These are phyloP conservation scores for Nicotiana knightiana DNA, from an alignment of 257 asterid species.

Conservation along the genomic window DNA sequence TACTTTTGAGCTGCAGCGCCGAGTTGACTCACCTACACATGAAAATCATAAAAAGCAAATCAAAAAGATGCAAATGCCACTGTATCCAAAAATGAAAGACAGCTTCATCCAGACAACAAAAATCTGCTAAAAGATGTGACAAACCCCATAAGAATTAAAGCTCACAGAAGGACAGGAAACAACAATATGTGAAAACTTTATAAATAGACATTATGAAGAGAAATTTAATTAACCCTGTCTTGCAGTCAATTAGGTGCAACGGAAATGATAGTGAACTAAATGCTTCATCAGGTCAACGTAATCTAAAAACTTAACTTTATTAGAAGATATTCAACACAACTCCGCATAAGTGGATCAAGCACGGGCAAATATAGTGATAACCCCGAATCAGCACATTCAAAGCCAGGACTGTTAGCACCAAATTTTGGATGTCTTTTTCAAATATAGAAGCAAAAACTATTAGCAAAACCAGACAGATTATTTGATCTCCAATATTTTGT, in stretches of 20 bases:
- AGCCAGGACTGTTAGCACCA: background rate
- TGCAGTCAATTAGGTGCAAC: background rate
- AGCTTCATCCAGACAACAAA: background rate
- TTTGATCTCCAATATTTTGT: no score
- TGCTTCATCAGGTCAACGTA: background rate
- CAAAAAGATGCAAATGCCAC: background rate
- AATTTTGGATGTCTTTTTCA: background rate
- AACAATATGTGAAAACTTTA: background rate
- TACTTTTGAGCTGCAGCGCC: conserved; percentile 96
- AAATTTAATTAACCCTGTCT: background rate
- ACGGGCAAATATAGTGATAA: background rate
- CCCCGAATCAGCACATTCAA: background rate
- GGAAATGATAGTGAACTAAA: background rate
- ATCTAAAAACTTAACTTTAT: background rate
- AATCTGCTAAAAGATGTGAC: background rate
- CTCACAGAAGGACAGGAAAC: background rate
- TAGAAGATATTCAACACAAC: background rate
- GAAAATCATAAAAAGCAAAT: background rate
- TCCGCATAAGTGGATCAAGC: background rate
- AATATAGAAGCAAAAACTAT: background rate
- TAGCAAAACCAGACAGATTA: background rate
- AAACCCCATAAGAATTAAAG: background rate
- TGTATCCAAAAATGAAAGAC: background rate
- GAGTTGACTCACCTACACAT: conserved; percentile 80
- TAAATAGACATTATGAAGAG: background rate